Evolutionary conservation across 1,284 basidiomycete species (phyloP), one percentile per base, ranked within the genome.

Genomic region (Cutaneotrichosporon mucoides): DNA sequence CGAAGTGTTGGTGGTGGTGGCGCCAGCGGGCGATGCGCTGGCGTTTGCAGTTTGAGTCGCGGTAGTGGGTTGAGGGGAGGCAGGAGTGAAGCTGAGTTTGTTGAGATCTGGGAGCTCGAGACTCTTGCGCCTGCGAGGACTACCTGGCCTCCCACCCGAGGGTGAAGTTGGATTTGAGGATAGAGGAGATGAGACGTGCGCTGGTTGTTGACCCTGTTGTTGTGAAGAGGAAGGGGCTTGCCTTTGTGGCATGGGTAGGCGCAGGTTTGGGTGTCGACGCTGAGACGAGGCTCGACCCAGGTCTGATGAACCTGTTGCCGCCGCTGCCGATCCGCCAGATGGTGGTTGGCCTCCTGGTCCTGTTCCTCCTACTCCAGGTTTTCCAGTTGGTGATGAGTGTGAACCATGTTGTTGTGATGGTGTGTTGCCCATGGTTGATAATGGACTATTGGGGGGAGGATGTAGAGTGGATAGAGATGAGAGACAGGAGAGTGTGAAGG

Each of bases 101-200:
- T 79, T 77, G 35, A 79, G 60, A 59, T 79, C 77, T 11, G 77
- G 77, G 12, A 79, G 63, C 65, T 79, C 77, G 50, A 79, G 70
- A 11, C 72, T 74, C 66, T 77, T 76, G 35, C 77, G 64, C 38
- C 76, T 59, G 36, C 77, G 65, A 5, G 76, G 76, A 4, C 71
- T 73, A 7, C 70, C 68, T 9, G 67, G 56, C 10, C 70, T 61
- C 3, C 59, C 24, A 24, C 24, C 67, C 33, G 70, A 69, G 1
- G 76, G 76, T 4, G 75, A 76, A 8, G 74, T 70, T 7, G 75
- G 71, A 57, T 74, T 72, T 13, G 68, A 71, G 1, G 66, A 65
- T 36, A 67, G 65, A 2, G 75, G 73, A 9, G 73, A 75, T 33
- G 37, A 41, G 49, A 33, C 37, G 35, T 50, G 48, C 35, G 37